Percentiles rank a stretch among this genome's conserved stretches.
These are phyloP conservation scores for Mortierella sp. DNA, from an alignment of 371 early-diverging fungal species.

Conservation along the genomic window DNA sequence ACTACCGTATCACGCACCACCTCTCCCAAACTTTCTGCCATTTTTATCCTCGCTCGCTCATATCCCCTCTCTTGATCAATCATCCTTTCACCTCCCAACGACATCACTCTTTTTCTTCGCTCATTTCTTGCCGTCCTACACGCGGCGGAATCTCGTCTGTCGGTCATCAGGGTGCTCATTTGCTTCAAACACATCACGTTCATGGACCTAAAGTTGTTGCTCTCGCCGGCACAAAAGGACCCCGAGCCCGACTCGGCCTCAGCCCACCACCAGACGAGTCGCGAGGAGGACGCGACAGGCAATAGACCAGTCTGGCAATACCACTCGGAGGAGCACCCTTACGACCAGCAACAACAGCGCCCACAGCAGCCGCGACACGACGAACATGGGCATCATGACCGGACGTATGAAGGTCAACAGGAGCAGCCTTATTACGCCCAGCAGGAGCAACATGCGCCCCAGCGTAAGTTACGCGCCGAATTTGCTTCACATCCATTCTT, in stretches of 20 bases:
- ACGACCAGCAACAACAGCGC: slow-evolving; percentile 17
- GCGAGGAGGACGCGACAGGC: slow-evolving; percentile 36
- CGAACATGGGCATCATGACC: background rate
- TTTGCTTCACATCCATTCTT: background rate
- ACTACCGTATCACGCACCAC: too few relatives aligned
- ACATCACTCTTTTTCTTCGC: background rate
- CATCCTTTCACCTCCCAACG: background rate
- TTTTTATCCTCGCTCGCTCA: background rate
- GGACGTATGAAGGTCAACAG: background rate
- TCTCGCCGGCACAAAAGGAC: slow-evolving; percentile 51
- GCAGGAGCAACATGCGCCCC: slow-evolving; percentile 9
- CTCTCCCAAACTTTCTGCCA: too few relatives aligned
- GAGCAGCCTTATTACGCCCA: slow-evolving; percentile 9
- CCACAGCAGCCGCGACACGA: slow-evolving; percentile 13
- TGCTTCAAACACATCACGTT: background rate
- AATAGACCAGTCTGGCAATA: slow-evolving; percentile 22
- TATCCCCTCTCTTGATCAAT: background rate
- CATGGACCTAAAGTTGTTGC: slow-evolving; percentile 53
- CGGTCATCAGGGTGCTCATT: slow-evolving; percentile 8
- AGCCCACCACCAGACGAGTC: slow-evolving; percentile 15
- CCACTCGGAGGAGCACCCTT: slow-evolving; percentile 16
- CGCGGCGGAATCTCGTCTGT: slow-evolving; percentile 4
- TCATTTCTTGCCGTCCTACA: slow-evolving; percentile 6
- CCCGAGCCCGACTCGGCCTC: slow-evolving; percentile 27
- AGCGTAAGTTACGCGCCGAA: slow-evolving; percentile 22